Evolutionary conservation across 768 basidiomycete species (phyloP).

Genomic region (Agaricus subrufescens): DNA sequence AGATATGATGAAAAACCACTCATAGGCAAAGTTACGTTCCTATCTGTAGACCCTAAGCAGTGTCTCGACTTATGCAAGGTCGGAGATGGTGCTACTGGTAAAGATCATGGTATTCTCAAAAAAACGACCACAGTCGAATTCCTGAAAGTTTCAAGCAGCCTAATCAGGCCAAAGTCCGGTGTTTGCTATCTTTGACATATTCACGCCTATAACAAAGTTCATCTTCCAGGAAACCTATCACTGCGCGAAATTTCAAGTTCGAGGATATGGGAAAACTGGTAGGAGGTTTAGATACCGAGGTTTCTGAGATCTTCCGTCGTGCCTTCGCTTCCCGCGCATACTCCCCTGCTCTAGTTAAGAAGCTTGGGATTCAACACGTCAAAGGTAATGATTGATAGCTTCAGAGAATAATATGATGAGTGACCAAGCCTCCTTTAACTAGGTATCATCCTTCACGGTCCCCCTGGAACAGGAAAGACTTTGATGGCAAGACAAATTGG

Average conservation of each 20-base stretch:
- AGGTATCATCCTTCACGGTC: constrained; percentile 94
- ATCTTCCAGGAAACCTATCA: constrained; percentile 69
- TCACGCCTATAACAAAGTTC: neutral
- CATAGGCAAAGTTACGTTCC: constrained; percentile 59
- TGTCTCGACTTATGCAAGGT: constrained; percentile 30
- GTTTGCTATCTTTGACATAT: constrained; percentile 16
- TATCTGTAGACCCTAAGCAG: constrained; percentile 64
- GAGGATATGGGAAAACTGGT: constrained; percentile 91
- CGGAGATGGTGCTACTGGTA: constrained; percentile 15
- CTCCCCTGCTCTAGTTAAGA: constrained; percentile 93
- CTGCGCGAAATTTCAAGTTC: constrained; percentile 98
- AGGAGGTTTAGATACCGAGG: constrained; percentile 93
- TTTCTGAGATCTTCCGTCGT: constrained; percentile 94
- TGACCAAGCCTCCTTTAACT: neutral
- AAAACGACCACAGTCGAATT: constrained; percentile 89
- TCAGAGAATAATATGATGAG: neutral
- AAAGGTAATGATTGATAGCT: constrained; percentile 58
- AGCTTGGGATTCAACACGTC: constrained; percentile 96
- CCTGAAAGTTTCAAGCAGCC: constrained; percentile 74
- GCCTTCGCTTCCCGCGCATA: constrained; percentile 99
- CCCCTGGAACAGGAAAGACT: constrained; percentile 98
- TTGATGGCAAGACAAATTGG: constrained; percentile 98
- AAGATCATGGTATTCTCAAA: constrained; percentile 74
- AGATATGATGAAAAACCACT: constrained; percentile 87
- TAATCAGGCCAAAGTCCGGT: constrained; percentile 88